Base-by-base conservation (phyloP, 495 filamentous ascomycete genomes). In the Cercophora samala region DNA sequence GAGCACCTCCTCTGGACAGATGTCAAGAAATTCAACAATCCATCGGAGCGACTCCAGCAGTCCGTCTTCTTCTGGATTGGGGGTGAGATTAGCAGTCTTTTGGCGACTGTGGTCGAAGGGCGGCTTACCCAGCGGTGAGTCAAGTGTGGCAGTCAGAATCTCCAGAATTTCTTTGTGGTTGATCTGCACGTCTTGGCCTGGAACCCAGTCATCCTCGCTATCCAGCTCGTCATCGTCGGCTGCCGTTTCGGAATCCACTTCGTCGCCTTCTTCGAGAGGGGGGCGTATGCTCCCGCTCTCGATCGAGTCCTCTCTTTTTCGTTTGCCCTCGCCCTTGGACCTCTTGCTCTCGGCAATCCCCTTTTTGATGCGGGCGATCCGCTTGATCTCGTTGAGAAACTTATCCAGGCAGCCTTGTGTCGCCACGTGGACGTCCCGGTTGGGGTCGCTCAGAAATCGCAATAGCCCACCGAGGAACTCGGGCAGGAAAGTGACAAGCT, bases 1-100 rank as follows among this genome's bases (percentile, higher is more conserved):
- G 46, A 99, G 84, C n/a, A 99, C 94, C 69, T 98, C 96, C 75
- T 97, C 96, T 4, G 95, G 94, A 69, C 92, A 97, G 58, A 99
- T 97, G 54, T 97, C 93, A 68, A 99, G 92, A 73, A 99, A 97
- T 56, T 88, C 89, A 66, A 97, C 93, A 69, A 97, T 92, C 96
- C 96, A 99, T 53, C 93, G 87, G 21, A 99, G 82, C 13, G 95
- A 91, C 59, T 93, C 95, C 55, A 97, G 81, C 70, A 96, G 87
- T 64, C 95, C 91, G 70, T 97, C 91, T 76, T 97, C 92, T 70
- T 97, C 93, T 46, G 37, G 15, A 13, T 11, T 17, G 88, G 52
- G 54, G 53, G 23, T 22, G 29, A 66, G 54, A 71, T 70, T 64
- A 74, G 72, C 65, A 71, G 52, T 61, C 63, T 66, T 58, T 54